Evolutionary conservation across 2,329 filamentous ascomycete species (phyloP), one percentile per base, ranked within the genome.

Genomic region (Pyricularia sp.): DNA sequence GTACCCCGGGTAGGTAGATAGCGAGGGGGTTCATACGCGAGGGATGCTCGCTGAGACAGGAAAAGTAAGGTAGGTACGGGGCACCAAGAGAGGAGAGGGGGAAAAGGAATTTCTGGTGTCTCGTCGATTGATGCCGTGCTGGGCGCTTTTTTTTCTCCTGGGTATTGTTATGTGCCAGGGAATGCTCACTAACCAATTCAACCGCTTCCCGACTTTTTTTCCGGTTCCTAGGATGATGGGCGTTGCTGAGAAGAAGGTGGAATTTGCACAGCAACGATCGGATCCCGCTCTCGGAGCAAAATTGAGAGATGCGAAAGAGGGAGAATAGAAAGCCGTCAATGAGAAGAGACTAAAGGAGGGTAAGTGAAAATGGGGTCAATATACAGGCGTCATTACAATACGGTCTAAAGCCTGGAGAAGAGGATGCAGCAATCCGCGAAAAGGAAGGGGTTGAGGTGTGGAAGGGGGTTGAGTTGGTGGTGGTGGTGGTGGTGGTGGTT

Each of bases 341-440:
- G n/a, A 50, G 33, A 50, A 50, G 33, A 33, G 42, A 28, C 61
- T 50, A 67, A 67, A 67, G 59, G 66, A 30, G 55, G 23, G 55
- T 23, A 25, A 14, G 66, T 50, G 26, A 33, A 50, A 50, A 50
- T 50, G 30, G 25, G 50, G 12, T 68, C 67, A 68, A 68, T 68
- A 68, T 65, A 68, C 67, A 68, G 67, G 61, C 67, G 23, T 50
- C 61, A 65, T 68, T 31, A 30, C 61, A 64, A 33, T 68, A 65
- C 26, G 64, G 64, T 50, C 33, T 58, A 61, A 63, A 68, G 67
- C 61, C 67, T 68, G 67, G 67, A 68, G 67, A 68, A 68, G 33
- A 58, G 31, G 67, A 68, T 63, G 66, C 30, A 23, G 66, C 42
- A 55, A 67, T 23, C 36, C 31, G 23, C n/a, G 25, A 61, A 61